Evolutionary conservation across 805 yeast species (phyloP).

Genomic region (Starmerella riodocensis): DNA sequence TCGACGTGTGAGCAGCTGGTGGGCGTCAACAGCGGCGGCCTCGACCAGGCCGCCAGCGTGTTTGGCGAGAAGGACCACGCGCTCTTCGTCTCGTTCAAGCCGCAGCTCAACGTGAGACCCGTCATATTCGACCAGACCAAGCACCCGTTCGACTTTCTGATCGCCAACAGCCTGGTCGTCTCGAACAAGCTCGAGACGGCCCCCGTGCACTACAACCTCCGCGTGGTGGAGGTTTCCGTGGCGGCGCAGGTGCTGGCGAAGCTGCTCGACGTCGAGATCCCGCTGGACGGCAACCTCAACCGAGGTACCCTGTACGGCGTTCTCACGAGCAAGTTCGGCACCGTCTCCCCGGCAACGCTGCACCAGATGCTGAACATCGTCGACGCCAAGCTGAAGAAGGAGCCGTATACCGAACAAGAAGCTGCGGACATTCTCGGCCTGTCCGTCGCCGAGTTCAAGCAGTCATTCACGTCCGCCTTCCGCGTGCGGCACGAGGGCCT

Average conservation of each 20-base stretch:
- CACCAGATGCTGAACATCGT: constrained; percentile 33
- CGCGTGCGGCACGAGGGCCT: constrained; percentile 47
- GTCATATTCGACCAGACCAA: constrained; percentile 39
- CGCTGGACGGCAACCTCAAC: constrained; percentile 38
- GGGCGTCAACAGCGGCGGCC: constrained; percentile 68
- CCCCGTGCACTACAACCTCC: constrained; percentile 52
- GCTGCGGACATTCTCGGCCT: constrained; percentile 35
- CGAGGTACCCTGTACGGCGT: constrained; percentile 56
- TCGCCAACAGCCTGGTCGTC: constrained; percentile 49
- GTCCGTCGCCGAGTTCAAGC: constrained; percentile 33
- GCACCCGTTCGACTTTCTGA: constrained; percentile 39
- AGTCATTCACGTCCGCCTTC: constrained; percentile 37
- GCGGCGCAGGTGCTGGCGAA: constrained; percentile 49
- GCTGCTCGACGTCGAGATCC: constrained; percentile 33
- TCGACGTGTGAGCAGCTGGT: constrained; percentile 56
- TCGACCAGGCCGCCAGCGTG: constrained; percentile 64
- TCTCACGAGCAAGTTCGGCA: constrained; percentile 36
- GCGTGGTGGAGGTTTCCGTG: constrained; percentile 61
- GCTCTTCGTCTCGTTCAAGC: constrained; percentile 47
- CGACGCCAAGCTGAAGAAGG: constrained; percentile 32
- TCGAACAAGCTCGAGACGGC: constrained; percentile 60
- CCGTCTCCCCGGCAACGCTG: constrained; percentile 32
- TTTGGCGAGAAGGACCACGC: constrained; percentile 49
- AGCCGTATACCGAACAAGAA: constrained; percentile 40
- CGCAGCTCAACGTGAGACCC: constrained; percentile 42